Evolutionary conservation across 148 eudicot species (phyloP), one percentile per base, ranked within the genome.

Genomic region (Rhododendron griersonianum): DNA sequence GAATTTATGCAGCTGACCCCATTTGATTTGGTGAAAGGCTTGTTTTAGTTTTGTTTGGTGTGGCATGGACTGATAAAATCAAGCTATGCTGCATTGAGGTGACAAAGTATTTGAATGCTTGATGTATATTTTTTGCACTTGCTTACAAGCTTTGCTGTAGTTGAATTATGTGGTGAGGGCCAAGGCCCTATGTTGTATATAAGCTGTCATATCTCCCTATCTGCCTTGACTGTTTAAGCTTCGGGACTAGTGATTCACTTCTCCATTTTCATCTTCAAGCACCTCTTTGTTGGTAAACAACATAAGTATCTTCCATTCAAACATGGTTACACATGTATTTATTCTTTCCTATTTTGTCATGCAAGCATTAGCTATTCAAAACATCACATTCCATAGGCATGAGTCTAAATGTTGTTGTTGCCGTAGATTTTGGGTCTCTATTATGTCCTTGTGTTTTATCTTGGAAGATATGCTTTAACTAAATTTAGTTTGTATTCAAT

Each of bases 401-500:
- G 13, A 71, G 44, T 84, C 9, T 67, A 25, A 45, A 45, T n/a
- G 11, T 65, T 63, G 61, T 5, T 51, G 48, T 13, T 18, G 65
- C 67, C 35, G 21, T 50, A 11, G 86, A 44, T 71, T 73, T 83
- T 50, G 11, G 65, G 47, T 19, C n/a, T 73, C 78, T 50, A 19
- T 48, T 6, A 45, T 71, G 47, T 48, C 78, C 28, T 48, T 47
- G 30, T 45, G 30, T 39, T 53, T 74, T 23, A 51, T 84, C 19
- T 50, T 19, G 83, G 39, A 78, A 65, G 37, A 55, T 35, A 16
- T 45, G 9, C 25, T 67, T 50, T 18, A 61, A 76, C 69, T 79
- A 39, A 65, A 71, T 59, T 74, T 80, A 47, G 76, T 75, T 88
- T 57, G 67, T 41, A 41, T 86, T 81, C 63, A 69, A 73, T 41